Conservation (phyloP, 495 filamentous ascomycete genomes). For the Lepidopterella palustris region DNA sequence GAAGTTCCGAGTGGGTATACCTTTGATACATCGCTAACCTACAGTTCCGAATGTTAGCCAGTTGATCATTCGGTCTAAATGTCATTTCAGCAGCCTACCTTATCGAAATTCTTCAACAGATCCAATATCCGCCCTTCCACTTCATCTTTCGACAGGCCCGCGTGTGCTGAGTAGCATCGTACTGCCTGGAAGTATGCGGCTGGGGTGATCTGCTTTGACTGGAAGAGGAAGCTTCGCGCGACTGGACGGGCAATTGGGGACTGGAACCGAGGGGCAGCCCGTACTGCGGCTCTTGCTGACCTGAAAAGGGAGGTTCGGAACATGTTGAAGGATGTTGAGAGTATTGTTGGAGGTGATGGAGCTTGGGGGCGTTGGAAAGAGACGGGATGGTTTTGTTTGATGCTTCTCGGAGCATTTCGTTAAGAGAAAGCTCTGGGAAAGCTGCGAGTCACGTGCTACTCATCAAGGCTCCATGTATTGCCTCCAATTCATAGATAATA, state of each 20-base stretch:
- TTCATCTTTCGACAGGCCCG: constrained; percentile 69
- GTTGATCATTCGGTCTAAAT: not conserved
- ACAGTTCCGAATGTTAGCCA: constrained; percentile 12
- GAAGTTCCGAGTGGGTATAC: constrained; percentile 24
- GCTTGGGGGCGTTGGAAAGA: constrained; percentile 5
- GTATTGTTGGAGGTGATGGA: constrained; percentile 1
- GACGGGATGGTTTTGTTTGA: not conserved
- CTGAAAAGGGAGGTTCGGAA: constrained; percentile 77
- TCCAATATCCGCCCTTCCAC: constrained; percentile 89
- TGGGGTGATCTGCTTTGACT: constrained; percentile 51
- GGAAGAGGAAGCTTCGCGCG: constrained; percentile 48
- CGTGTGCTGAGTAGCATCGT: constrained; percentile 79
- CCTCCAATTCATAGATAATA: no score
- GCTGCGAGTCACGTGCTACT: not conserved
- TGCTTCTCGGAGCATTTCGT: not conserved
- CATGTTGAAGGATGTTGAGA: constrained; percentile 48
- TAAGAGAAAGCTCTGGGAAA: not conserved
- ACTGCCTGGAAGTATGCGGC: constrained; percentile 52
- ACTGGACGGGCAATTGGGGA: constrained; percentile 52
- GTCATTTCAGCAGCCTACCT: constrained; percentile 50
- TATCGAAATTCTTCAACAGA: constrained; percentile 91
- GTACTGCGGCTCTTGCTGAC: constrained; percentile 48
- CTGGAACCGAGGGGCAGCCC: constrained; percentile 46
- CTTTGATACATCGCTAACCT: constrained; percentile 42
- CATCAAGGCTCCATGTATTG: not conserved